Percentiles rank a stretch among this genome's conserved stretches.
These are phyloP conservation scores for Aurifilum marmelostoma DNA, from an alignment of 2,329 filamentous ascomycete species.

Conservation along the genomic window DNA sequence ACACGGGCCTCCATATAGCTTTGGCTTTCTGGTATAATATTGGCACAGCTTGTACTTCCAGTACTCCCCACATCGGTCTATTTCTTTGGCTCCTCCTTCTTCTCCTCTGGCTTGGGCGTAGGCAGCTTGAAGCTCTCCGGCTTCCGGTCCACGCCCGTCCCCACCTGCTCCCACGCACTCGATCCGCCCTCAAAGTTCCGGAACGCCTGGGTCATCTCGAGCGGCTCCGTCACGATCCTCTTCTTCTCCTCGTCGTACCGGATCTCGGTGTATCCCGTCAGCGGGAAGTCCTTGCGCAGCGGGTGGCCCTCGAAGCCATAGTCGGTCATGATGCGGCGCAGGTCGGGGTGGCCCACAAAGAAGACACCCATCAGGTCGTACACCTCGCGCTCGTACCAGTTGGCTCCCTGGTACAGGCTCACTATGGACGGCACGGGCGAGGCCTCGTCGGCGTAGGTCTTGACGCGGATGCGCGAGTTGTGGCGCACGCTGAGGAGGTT, in stretches of 20 bases:
- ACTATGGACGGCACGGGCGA: slow-evolving; percentile 90
- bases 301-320: slow-evolving; percentile 99
- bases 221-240: slow-evolving; percentile 94
- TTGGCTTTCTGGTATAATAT: slow-evolving; percentile 17
- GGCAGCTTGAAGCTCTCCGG: slow-evolving; percentile 93
- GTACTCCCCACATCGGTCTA: slow-evolving; percentile 47
- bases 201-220: slow-evolving; percentile 98
- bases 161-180: slow-evolving; percentile 69
- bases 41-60: slow-evolving; percentile 39
- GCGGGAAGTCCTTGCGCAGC: slow-evolving; percentile 94
- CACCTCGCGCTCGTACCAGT: slow-evolving; percentile 98
- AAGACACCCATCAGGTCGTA: slow-evolving; percentile 98
- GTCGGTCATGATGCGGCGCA: slow-evolving; percentile 98
- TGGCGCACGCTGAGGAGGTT: slow-evolving; percentile 94
- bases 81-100: slow-evolving; percentile 91
- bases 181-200: slow-evolving; percentile 94
- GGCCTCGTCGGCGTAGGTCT: slow-evolving; percentile 97
- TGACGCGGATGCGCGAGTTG: slow-evolving; percentile 95
- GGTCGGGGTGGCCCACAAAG: slow-evolving; percentile 92
- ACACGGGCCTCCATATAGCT: neutral
- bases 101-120: slow-evolving; percentile 91
- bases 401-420: slow-evolving; percentile 86
- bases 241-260: slow-evolving; percentile 99
- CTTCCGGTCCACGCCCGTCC: slow-evolving; percentile 72
- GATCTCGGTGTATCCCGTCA: slow-evolving; percentile 98